These are phyloP conservation scores for Zymoseptoria pseudotritici DNA, from an alignment of 2,329 filamentous ascomycete species.

Conservation along the genomic window DNA sequence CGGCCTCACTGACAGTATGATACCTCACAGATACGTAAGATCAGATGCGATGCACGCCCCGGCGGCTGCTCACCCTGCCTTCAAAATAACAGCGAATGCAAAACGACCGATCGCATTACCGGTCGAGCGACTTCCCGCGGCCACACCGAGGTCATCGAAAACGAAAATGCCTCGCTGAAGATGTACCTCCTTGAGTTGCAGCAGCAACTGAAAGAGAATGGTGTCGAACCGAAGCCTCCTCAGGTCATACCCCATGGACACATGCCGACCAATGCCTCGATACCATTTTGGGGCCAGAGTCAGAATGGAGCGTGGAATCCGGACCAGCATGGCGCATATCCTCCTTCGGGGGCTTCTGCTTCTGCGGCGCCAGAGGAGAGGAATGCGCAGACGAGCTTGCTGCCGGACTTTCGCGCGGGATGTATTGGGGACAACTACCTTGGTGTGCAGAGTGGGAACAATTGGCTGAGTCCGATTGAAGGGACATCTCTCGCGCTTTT, in stretches of 20 bases:
- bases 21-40: slow-evolving; percentile 64
- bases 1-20: neutral
- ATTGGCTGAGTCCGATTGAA: slow-evolving; percentile 63
- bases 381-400: slow-evolving; percentile 9
- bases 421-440: slow-evolving; percentile 56
- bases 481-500: slow-evolving; percentile 71
- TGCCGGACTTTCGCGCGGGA: slow-evolving; percentile 42
- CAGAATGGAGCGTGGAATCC: neutral
- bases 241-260: slow-evolving; percentile 8
- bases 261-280: neutral
- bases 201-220: slow-evolving; percentile 53
- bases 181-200: slow-evolving; percentile 62
- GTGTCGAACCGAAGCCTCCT: slow-evolving; percentile 44
- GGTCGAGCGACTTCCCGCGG: slow-evolving; percentile 72
- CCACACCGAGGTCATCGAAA: slow-evolving; percentile 69
- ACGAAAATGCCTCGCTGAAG: slow-evolving; percentile 61
- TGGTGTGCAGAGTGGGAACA: slow-evolving; percentile 56
- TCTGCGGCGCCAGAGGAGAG: neutral
- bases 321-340: neutral
- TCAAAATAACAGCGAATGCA: slow-evolving; percentile 68
- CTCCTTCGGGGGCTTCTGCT: neutral
- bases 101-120: slow-evolving; percentile 79
- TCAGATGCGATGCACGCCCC: slow-evolving; percentile 72
- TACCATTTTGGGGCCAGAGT: neutral
- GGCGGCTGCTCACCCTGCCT: slow-evolving; percentile 77